Conservation (phyloP, 306 rosid genomes). For the Neltuma alba region DNA sequence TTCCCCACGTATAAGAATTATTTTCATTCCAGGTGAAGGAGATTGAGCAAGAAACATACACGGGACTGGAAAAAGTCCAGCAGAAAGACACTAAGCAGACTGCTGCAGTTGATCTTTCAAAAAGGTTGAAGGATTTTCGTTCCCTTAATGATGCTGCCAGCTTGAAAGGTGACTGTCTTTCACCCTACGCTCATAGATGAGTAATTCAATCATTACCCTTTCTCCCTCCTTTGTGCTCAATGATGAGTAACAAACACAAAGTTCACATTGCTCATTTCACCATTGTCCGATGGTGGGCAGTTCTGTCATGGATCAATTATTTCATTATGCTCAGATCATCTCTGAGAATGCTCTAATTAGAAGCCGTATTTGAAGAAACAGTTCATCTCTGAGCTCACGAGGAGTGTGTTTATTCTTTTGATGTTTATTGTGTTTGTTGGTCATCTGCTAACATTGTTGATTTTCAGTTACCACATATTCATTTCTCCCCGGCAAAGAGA, state of each 20-base stretch:
- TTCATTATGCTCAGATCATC: neutral
- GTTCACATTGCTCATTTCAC: slow-evolving; percentile 19
- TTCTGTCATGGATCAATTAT: neutral
- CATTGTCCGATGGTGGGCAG: neutral
- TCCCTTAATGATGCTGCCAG: slow-evolving; percentile 79
- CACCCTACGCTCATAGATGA: too few species aligned
- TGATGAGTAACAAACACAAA: neutral
- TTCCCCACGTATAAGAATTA: slow-evolving; percentile 19
- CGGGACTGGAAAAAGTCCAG: slow-evolving; percentile 57
- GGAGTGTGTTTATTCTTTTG: neutral
- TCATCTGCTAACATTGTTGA: neutral
- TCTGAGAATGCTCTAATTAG: neutral
- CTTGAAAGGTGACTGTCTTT: slow-evolving; percentile 57
- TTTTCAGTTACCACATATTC: neutral
- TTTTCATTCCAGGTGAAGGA: slow-evolving; percentile 73
- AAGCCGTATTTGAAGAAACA: neutral
- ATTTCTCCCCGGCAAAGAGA: neutral
- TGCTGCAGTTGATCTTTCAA: slow-evolving; percentile 89
- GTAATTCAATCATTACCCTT: too few species aligned
- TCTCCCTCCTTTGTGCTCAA: too few species aligned
- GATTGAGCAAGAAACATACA: slow-evolving; percentile 75
- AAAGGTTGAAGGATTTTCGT: slow-evolving; percentile 82
- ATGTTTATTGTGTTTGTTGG: neutral
- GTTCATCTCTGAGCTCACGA: neutral
- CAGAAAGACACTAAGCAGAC: slow-evolving; percentile 76